Percentiles rank a stretch among this genome's conserved stretches.
Conservation (phyloP, 345 rosid species). For the Aegle marmelos region DNA sequence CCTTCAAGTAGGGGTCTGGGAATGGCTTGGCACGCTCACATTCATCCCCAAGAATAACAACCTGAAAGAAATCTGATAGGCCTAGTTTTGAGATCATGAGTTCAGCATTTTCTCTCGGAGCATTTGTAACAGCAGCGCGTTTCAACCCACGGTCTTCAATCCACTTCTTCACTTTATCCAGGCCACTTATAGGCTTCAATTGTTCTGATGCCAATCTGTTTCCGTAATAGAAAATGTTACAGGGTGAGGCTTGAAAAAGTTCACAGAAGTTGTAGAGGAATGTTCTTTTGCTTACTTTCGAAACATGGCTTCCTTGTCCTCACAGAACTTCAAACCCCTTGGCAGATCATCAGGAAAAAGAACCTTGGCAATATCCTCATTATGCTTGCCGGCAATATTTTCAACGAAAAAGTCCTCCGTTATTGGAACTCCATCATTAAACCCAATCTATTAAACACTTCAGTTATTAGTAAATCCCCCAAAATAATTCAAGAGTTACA, state of each 20-base stretch:
- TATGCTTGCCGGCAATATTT: slow-evolving; percentile 83
- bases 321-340: slow-evolving; percentile 56
- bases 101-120: slow-evolving; percentile 87
- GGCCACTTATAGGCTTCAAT: slow-evolving; percentile 59
- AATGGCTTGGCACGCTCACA: slow-evolving; percentile 86
- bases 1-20: slow-evolving; percentile 89
- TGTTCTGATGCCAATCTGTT: slow-evolving; percentile 70
- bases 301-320: slow-evolving; percentile 78
- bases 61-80: slow-evolving; percentile 72
- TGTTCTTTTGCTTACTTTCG: slow-evolving; percentile 49
- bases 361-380: slow-evolving; percentile 54
- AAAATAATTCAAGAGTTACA: neutral
- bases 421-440: slow-evolving; percentile 80
- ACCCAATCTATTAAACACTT: slow-evolving; percentile 61
- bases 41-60: slow-evolving; percentile 65
- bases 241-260: neutral
- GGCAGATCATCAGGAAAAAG: slow-evolving; percentile 73
- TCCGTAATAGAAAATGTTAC: slow-evolving; percentile 4
- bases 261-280: neutral
- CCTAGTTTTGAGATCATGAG: slow-evolving; percentile 78
- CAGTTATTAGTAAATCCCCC: slow-evolving; percentile 1
- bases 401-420: slow-evolving; percentile 64
- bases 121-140: slow-evolving; percentile 95
- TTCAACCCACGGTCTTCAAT: slow-evolving; percentile 77
- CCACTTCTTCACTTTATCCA: slow-evolving; percentile 74